These are phyloP conservation scores for Chlorophyllum brunneum DNA, from an alignment of 768 basidiomycete genomes.

Conservation along the genomic window DNA sequence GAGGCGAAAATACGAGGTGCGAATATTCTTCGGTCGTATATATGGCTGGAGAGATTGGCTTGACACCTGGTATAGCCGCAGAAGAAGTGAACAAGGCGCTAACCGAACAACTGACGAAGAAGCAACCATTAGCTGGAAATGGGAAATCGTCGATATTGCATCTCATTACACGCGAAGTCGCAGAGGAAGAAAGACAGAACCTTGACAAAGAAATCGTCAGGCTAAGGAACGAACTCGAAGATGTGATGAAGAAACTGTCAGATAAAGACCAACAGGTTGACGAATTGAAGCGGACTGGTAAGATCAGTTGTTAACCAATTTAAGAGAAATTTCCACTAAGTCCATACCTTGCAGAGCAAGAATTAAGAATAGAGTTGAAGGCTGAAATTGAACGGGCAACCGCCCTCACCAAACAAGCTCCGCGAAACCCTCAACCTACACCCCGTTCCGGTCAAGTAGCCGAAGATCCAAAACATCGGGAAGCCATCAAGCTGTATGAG, in stretches of 20 bases:
- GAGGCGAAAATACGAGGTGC: constrained; percentile 53
- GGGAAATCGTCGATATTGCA: constrained; percentile 52
- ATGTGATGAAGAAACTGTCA: constrained; percentile 36
- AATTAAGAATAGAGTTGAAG: constrained; percentile 52
- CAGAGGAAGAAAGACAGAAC: constrained; percentile 54
- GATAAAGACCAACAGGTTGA: constrained; percentile 44
- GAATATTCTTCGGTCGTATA: not conserved
- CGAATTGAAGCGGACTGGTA: constrained; percentile 48
- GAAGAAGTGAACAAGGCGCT: constrained; percentile 53
- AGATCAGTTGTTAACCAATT: constrained; percentile 14
- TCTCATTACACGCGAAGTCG: constrained; percentile 70
- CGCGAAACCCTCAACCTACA: constrained; percentile 38
- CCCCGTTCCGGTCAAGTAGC: constrained; percentile 29
- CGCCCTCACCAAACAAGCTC: constrained; percentile 35
- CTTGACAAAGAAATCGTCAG: constrained; percentile 35
- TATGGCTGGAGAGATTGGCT: not conserved
- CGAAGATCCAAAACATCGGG: constrained; percentile 55
- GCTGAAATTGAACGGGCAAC: constrained; percentile 58
- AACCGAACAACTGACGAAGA: constrained; percentile 46
- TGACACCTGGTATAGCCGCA: constrained; percentile 41
- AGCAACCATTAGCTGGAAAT: constrained; percentile 49
- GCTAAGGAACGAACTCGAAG: constrained; percentile 39
- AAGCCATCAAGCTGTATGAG: constrained; percentile 75
- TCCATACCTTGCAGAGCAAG: constrained; percentile 36
- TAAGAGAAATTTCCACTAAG: not conserved